These are phyloP conservation scores for Dalechampia spathulata DNA, from an alignment of 441 rosid genomes.

Conservation along the genomic window DNA sequence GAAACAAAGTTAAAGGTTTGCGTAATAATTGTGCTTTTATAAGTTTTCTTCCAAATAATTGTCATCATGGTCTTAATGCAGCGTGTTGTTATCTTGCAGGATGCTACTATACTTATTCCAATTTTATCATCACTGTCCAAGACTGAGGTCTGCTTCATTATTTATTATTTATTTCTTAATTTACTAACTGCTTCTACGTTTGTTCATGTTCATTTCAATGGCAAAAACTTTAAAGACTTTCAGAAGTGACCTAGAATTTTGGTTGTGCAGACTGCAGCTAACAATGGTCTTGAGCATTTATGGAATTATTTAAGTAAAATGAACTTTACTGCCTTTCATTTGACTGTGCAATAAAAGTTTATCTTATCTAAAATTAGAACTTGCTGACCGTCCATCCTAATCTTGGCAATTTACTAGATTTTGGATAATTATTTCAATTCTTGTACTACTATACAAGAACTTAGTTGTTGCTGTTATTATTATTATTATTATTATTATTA, in stretches of 20 bases:
- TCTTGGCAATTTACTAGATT: not conserved
- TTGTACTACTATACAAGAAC: not conserved
- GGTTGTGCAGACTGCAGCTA: not conserved
- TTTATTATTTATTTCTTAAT: conserved; percentile 5
- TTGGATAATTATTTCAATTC: not conserved
- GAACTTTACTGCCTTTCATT: no score
- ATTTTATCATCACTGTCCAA: conserved; percentile 93
- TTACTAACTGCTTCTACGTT: not conserved
- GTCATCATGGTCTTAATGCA: not conserved
- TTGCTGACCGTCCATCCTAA: not conserved
- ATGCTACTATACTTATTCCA: conserved; percentile 93
- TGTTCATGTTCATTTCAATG: not conserved
- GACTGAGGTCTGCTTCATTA: conserved; percentile 56
- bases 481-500: not conserved
- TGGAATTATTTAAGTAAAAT: not conserved
- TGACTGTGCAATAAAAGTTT: not conserved
- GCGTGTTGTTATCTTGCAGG: conserved; percentile 49
- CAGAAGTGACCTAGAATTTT: not conserved
- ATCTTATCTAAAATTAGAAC: not conserved
- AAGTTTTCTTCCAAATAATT: conserved; percentile 8
- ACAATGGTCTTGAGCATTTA: not conserved
- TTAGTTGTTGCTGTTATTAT: no score
- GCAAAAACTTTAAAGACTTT: not conserved
- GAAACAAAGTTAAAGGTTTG: conserved; percentile 94
- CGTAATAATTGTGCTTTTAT: conserved; percentile 4